Evolutionary conservation across 768 basidiomycete species (phyloP), one percentile per base, ranked within the genome.

Genomic region (Leccinum disarticulatum): DNA sequence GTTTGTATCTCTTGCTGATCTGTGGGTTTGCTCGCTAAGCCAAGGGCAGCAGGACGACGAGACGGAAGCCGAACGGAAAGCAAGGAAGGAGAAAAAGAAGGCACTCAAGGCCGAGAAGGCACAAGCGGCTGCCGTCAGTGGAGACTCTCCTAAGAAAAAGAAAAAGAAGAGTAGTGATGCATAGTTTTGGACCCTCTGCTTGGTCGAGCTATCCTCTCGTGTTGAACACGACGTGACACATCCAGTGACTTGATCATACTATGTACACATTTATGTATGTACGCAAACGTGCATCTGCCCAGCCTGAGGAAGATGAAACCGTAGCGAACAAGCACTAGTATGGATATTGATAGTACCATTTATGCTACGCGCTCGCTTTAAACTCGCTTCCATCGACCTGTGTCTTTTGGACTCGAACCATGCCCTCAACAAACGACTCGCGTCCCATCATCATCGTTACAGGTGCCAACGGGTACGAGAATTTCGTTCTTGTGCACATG

Each of bases 31-130:
- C 25, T 58, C 27, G 47, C 56, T 63, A 48, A 65, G 25, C 46
- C 28, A 36, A 57, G 17, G 19, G 46, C 52, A 85, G 68, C 75
- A 73, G 63, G 64, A 66, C 68, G 83, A 79, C 53, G 91, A 94
- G 77, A 90, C 90, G 30, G 88, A 91, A 74, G 90, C 88, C 61
- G 90, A 94, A 73, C 83, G 85, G 60, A 94, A 93, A 75, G 90
- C 87, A 36, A 81, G 84, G 62, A 94, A 95, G 73, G 90, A 87
- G 31, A 81, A 79, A 69, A 92, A 87, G 75, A 87, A 87, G 77
- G 89, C 87, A 2, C 79, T 79, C 64, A 91, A 91, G 71, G 91
- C 88, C 15, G 88, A 87, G 70, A 93, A 93, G 41, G 80, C 81
- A 22, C 80, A 79, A 47, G 77, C 68, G 14, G 77, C 73, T 3